These are phyloP conservation scores for Fusarium xyrophilum DNA, from an alignment of 2,329 filamentous ascomycete genomes.

Conservation along the genomic window DNA sequence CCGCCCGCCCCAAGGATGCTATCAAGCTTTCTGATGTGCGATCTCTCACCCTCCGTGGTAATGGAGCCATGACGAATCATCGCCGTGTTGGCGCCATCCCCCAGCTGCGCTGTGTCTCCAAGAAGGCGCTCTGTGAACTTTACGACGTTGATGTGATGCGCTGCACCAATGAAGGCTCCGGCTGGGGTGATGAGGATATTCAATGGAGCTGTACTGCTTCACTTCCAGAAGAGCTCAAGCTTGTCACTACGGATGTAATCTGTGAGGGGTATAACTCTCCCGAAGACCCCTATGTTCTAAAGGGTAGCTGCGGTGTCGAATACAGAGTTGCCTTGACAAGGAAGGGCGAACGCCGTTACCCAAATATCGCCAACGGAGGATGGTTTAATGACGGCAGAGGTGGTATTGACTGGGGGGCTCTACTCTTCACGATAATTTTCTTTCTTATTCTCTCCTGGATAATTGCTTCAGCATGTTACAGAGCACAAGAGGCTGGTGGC, in stretches of 20 bases:
- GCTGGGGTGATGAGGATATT: slow-evolving; percentile 80
- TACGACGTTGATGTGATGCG: slow-evolving; percentile 83
- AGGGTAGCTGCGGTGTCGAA: slow-evolving; percentile 91
- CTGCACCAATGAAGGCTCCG: slow-evolving; percentile 83
- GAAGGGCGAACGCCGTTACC: slow-evolving; percentile 74
- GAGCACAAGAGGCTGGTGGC: slow-evolving; percentile 6
- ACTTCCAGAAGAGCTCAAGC: slow-evolving; percentile 67
- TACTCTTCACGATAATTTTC: slow-evolving; percentile 69
- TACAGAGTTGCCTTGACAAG: slow-evolving; percentile 83
- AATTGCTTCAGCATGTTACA: slow-evolving; percentile 59
- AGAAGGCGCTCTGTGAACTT: slow-evolving; percentile 68
- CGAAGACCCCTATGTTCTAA: slow-evolving; percentile 85
- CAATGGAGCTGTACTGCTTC: slow-evolving; percentile 85
- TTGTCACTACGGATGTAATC: slow-evolving; percentile 86
- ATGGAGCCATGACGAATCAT: slow-evolving; percentile 70
- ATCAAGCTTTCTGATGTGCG: slow-evolving; percentile 70
- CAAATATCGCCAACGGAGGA: slow-evolving; percentile 55
- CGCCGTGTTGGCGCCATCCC: slow-evolving; percentile 79
- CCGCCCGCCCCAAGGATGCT: slow-evolving; percentile 54
- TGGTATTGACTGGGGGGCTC: slow-evolving; percentile 46
- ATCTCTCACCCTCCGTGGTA: slow-evolving; percentile 76
- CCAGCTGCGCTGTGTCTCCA: slow-evolving; percentile 78
- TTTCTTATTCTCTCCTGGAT: slow-evolving; percentile 67
- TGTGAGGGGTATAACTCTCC: slow-evolving; percentile 85
- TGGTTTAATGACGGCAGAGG: slow-evolving; percentile 46